Base-by-base conservation (phyloP, 257 asterid genomes). In the Salvia miltiorrhiza region DNA sequence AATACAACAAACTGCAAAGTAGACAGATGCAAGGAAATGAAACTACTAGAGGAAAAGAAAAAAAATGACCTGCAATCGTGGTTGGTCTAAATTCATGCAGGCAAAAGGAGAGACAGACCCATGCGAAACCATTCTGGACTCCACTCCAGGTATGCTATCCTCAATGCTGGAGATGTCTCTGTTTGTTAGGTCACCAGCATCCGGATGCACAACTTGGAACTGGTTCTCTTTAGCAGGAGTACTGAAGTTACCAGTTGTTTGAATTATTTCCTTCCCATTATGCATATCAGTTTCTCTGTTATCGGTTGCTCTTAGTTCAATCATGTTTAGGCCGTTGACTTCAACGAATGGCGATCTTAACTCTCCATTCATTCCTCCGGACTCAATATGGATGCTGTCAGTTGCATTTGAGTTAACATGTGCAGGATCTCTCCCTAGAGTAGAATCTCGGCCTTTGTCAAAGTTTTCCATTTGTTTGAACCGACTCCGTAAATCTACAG, bases 31-130 rank as follows among this genome's bases (percentile, higher is more conserved):
- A 55, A 48, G 63, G 35, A 17, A n/a, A 54, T 32, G 45, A 53
- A 75, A 52, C 28, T 33, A 32, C 71, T 33, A 37, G 39, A 3
- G 40, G 67, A 32, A 35, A 41, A 49, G 56, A 16, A 17, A 20
- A 63, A 61, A 54, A 59, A 63, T 68, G 39, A 88, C 95, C 88
- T 53, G 80, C 59, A 74, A 67, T 17, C 32, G 64, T 61, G 79
- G 63, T 40, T 76, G 81, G 59, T 76, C 71, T 69, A 73, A 19
- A 65, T 72, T 78, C 77, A 30, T 64, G 33, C 30, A 21, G 60
- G 69, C 55, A 62, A 78, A 75, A 67, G 80, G 70, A 64, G 84
- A 77, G 73, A 63, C 40, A 67, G 71, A 35, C 21, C 73, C 76
- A 63, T 47, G 32, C 35, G 71, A 65, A 48, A 44, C 65, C 50